Evolutionary conservation across 192 early-diverging fungal species (phyloP), one percentile per base, ranked within the genome.

Genomic region (Podila epicladia): DNA sequence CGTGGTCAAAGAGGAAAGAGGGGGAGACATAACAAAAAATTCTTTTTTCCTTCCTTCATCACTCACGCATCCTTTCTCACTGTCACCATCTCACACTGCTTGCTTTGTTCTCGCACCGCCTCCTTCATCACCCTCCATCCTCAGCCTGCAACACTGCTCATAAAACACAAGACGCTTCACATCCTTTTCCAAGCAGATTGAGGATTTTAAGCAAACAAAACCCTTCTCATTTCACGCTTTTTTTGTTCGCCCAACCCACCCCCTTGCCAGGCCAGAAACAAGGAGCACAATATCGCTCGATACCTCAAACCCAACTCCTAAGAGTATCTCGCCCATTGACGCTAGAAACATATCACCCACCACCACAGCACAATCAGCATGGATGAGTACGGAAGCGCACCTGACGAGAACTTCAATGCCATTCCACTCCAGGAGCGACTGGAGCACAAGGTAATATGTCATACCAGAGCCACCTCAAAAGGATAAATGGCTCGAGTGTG

Each of bases 401-500:
- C 79, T 29, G 93, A 95, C 59, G 94, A 95, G 67, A 95, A 97
- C 85, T 95, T 91, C 65, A 90, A 87, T 37, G 64, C 85, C 48
- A 82, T 96, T 65, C 92, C 95, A 45, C 89, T 97, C 32, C 85
- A 88, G 53, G 93, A 96, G 77, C 86, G 94, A 48, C 85, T 97
- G 26, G 87, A 79, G 13, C 96, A 97, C 85, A 96, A 95, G 92
- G 95, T 94, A 83, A 37, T 11, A 5, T 64, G 22, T 37, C 45
- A 22, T 22, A 37, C 35, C 35, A 37, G 5, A 72, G 69, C 41
- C 50, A 82, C 50, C 22, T 32, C 55, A 64, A 65, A 61, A 48
- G 49, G 58, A 33, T 3, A 7, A 5, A 33, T n/a, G 37, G 32
- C 37, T 59, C 29, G 48, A 9, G 15, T 64, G 29, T 26, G 17